Conservation (phyloP, 257 asterid species). For the Datura wrightii region DNA sequence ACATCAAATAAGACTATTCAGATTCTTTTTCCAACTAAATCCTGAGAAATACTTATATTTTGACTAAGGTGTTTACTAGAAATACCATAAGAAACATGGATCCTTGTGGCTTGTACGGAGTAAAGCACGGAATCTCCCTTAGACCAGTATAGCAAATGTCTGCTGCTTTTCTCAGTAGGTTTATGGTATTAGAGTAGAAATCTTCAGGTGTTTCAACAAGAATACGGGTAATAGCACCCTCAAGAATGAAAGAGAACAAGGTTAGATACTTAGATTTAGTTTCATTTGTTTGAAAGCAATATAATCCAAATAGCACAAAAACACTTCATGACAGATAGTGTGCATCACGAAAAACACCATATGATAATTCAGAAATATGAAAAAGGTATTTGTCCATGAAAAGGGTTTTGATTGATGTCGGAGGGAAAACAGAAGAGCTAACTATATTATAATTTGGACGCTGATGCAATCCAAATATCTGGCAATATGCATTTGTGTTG, state of each 20-base stretch:
- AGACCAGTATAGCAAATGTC: constrained; percentile 49
- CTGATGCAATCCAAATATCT: not conserved
- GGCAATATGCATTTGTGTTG: not conserved
- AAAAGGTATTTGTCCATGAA: not conserved
- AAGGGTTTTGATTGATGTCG: not conserved
- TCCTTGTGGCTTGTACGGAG: constrained; percentile 69
- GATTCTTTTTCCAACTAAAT: not conserved
- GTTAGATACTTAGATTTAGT: constrained; percentile 19
- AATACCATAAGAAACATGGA: constrained; percentile 72
- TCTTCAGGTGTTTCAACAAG: constrained; percentile 54
- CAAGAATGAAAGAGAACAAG: constrained; percentile 20
- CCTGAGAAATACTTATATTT: not conserved
- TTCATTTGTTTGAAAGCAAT: not conserved
- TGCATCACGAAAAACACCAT: not conserved
- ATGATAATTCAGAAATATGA: constrained; percentile 2
- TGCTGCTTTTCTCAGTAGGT: constrained; percentile 63
- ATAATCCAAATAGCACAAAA: constrained; percentile 14
- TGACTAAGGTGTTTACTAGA: not conserved
- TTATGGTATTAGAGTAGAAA: constrained; percentile 51
- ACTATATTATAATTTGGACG: not conserved
- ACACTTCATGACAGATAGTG: not conserved
- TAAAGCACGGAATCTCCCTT: constrained; percentile 54
- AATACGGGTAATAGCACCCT: constrained; percentile 74
- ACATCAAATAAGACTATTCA: not conserved
- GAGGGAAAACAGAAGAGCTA: not conserved